Conservation (phyloP, 2,329 filamentous ascomycete species). For the Colletotrichum liriopes region DNA sequence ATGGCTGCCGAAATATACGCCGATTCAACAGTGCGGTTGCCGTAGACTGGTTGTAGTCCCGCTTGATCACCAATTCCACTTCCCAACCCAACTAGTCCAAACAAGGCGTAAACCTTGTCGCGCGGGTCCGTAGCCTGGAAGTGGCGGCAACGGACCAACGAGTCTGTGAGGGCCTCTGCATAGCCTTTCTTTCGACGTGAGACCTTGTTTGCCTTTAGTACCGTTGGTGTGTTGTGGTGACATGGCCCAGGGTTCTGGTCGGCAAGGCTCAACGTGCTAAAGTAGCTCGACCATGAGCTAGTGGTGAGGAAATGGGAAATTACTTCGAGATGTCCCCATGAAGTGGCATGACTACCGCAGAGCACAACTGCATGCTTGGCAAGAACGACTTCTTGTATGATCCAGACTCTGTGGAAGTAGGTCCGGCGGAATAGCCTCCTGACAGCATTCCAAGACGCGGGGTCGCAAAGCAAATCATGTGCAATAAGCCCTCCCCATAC, state of each 20-base stretch:
- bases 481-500: neutral
- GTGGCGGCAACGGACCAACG: conserved; percentile 14
- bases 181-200: neutral
- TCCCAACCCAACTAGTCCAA: conserved; percentile 36
- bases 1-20: neutral
- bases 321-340: conserved; percentile 13
- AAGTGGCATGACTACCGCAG: conserved; percentile 18
- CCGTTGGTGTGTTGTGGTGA: conserved; percentile 5
- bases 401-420: conserved; percentile 44
- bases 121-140: conserved; percentile 41
- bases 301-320: conserved; percentile 11
- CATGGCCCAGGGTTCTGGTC: conserved; percentile 8
- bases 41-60: neutral
- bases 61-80: neutral
- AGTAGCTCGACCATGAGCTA: neutral
- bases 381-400: conserved; percentile 43
- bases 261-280: conserved; percentile 10
- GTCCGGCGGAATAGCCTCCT: conserved; percentile 33
- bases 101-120: conserved; percentile 44
- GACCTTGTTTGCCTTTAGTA: conserved; percentile 9
- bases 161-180: neutral
- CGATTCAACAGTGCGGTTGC: neutral
- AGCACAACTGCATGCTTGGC: conserved; percentile 38
- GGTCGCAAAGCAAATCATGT: conserved; percentile 7
- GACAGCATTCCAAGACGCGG: conserved; percentile 12